Evolutionary conservation across 1,284 basidiomycete species (phyloP).

Genomic region (Hemileia vastatrix): DNA sequence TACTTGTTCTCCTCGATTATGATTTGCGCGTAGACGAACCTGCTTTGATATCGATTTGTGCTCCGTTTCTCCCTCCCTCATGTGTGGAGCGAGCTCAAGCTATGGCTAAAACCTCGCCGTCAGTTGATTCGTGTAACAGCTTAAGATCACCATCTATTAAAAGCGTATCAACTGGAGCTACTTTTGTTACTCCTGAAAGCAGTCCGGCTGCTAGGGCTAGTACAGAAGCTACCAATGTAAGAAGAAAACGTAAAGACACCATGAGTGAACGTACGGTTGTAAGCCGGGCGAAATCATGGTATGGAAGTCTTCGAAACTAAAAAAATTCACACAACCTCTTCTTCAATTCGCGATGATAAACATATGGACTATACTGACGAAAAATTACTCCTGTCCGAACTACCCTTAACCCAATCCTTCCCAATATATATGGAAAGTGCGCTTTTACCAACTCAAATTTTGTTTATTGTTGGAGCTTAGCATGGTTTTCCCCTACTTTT

Average conservation of each 20-base stretch:
- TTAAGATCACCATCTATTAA: background rate
- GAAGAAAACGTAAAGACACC: constrained; percentile 8
- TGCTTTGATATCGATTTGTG: constrained; percentile 12
- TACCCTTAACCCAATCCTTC: too few species aligned
- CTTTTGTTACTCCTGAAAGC: background rate
- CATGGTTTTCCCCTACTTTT: too few species aligned
- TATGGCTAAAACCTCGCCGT: constrained; percentile 4
- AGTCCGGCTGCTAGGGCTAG: background rate
- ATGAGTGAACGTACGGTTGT: constrained; percentile 2
- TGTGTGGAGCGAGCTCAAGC: background rate
- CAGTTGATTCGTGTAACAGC: constrained; percentile 8
- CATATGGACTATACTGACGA: too few species aligned
- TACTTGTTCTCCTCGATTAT: constrained; percentile 15
- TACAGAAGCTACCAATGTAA: too few species aligned
- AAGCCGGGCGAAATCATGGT: constrained; percentile 14
- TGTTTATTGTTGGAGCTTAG: too few species aligned
- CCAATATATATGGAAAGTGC: too few species aligned
- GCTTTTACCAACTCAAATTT: too few species aligned
- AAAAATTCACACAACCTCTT: too few species aligned
- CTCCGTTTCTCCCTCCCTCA: constrained; percentile 9
- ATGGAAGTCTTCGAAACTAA: constrained; percentile 13
- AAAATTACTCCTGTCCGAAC: too few species aligned
- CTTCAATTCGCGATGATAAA: too few species aligned
- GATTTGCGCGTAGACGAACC: constrained; percentile 12
- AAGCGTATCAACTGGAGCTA: background rate